Percentiles rank a stretch among this genome's conserved stretches.
These are phyloP conservation scores for Camellia sinensis DNA, from an alignment of 148 eudicot species.

Conservation along the genomic window DNA sequence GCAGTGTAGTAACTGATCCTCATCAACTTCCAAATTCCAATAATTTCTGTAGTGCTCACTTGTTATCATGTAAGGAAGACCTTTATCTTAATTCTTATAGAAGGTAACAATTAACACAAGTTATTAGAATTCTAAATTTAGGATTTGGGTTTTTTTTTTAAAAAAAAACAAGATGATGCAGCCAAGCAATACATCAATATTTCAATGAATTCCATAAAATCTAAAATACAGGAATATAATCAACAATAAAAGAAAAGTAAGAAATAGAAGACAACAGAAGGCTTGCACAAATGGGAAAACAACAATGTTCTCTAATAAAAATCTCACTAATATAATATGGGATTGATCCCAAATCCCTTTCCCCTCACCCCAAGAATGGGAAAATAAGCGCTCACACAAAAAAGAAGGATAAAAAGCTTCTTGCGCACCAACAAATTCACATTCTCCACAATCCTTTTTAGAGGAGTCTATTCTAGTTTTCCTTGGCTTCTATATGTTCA, in stretches of 20 bases:
- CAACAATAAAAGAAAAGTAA: not conserved
- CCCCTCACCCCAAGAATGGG: not conserved
- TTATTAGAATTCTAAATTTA: not conserved
- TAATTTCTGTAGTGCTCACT: not conserved
- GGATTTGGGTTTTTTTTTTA: not conserved
- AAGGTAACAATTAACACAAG: not conserved
- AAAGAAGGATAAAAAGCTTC: not conserved
- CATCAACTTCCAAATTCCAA: not conserved
- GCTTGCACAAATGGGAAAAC: not conserved
- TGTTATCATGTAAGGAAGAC: not conserved
- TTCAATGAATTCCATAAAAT: not conserved
- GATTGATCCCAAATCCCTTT: not conserved
- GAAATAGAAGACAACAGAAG: not conserved
- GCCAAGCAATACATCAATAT: not conserved
- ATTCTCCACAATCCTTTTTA: not conserved
- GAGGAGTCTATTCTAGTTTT: not conserved
- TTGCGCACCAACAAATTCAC: not conserved
- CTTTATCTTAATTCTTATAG: not conserved
- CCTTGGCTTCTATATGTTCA: not conserved
- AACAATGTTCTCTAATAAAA: not conserved
- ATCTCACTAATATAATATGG: not conserved
- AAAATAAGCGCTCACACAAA: not conserved
- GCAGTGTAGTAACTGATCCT: not conserved
- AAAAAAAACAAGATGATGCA: not conserved
- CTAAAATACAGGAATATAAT: not conserved